Evolutionary conservation across 2,329 filamentous ascomycete species (phyloP), one percentile per base, ranked within the genome.

Genomic region (Stachybotrys chartarum): DNA sequence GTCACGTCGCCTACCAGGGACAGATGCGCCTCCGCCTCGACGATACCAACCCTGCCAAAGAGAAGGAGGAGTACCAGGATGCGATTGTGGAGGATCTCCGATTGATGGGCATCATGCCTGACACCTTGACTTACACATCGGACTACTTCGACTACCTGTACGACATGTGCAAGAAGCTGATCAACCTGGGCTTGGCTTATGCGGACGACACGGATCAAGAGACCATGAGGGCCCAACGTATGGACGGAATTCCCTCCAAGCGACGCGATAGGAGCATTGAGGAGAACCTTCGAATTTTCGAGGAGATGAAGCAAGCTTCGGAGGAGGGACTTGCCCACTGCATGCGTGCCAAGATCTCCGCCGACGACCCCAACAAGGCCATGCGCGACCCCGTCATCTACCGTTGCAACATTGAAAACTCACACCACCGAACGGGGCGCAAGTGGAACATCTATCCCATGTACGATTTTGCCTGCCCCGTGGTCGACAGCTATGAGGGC

Each of bases 371-470:
- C 61, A 97, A 99, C 79, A 96, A 96, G 75, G 91, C 94, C 54
- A 86, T 97, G 83, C 84, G 94, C 61, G 94, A 99, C 71, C 94
- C 94, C 12, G 92, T 97, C 72, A 95, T 99, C 71, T 97, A 97
- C 80, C 87, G 94, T 62, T 97, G 91, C 63, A 96, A 96, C 69
- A 65, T 77, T 58, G 78, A 79, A 56, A 76, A 78, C 51, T 63
- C 78, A 18, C 88, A 94, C 71, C 90, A 94, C 75, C 85, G 90
- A 62, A 94, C 90, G 1, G 89, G 89, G 35, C 82, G 77, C 56
- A 84, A 79, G 58, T 93, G 89, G 88, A 93, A 92, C 75, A 87
- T 91, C 68, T 93, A 93, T 73, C 89, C 89, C 39, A 93, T 87
- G 60, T 94, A 94, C 76, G 90, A 94, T 70, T 90, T 93, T 68